Base-by-base conservation (phyloP, 768 basidiomycete genomes). In the Kwoniella heveanensis region DNA sequence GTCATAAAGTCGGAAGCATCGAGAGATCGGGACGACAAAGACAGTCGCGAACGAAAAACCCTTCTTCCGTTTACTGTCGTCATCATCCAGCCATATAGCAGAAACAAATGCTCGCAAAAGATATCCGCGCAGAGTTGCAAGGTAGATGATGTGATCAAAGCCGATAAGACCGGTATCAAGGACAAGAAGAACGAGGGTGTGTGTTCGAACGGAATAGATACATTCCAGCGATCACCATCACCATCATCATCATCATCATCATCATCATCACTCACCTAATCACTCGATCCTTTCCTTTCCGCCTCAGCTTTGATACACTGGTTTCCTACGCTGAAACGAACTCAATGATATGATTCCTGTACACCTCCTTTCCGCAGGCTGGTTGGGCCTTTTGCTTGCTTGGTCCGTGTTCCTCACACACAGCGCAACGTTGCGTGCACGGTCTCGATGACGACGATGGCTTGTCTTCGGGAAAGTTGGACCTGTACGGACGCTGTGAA, bases 371-470 rank as follows among this genome's bases (percentile, higher is more conserved):
- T 36, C 32, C 32, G 32, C 32, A n/a, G n/a, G n/a, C n/a, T n/a
- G 32, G 32, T 13, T 6, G 32, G 32, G 6, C 32, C 6, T 13
- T 36, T 36, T 36, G 32, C 32, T 36, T 36, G 13, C n/a, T n/a
- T n/a, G n/a, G n/a, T n/a, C n/a, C n/a, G n/a, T n/a, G n/a, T n/a
- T n/a, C n/a, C n/a, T n/a, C n/a, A 32, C 7, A 32, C 32, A 32
- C 32, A 32, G 32, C n/a, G n/a, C n/a, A n/a, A 44, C 39, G 19
- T 17, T 10, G 39, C 17, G 39, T 44, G 39, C 39, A 44, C 39
- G 39, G 39, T 44, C 39, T 44, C 39, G 39, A 44, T 44, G 39
- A 44, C 39, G 17, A 44, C 19, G 39, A 44, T 32, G 39, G 39
- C 39, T 44, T 44, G 39, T 3, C 3, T 19, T n/a, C n/a, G n/a